phyloP scores from a whole-genome alignment of 768 basidiomycete genomes.

The Macrolepiota albuminosa region DNA sequence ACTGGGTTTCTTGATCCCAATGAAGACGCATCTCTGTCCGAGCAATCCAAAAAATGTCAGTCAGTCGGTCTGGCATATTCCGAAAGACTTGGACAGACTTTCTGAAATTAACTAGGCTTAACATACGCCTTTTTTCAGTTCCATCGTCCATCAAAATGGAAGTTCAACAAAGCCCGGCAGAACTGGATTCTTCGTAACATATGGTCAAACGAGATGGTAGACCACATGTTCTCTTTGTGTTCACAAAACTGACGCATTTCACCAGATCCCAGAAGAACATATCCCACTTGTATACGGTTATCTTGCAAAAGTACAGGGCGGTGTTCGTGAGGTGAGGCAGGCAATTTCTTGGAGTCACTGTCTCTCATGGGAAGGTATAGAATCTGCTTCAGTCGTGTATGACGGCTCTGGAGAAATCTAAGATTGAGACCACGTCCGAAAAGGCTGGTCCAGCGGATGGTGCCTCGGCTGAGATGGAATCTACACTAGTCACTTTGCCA shows the following conservation, averaged over 20 bases:
- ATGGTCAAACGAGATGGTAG: slow-evolving; percentile 46
- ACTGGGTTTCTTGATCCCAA: slow-evolving; percentile 41
- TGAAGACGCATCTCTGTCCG: slow-evolving; percentile 30
- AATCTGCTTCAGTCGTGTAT: slow-evolving; percentile 14
- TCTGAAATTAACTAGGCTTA: slow-evolving; percentile 27
- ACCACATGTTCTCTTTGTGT: slow-evolving; percentile 14
- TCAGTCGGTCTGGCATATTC: background rate
- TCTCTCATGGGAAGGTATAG: slow-evolving; percentile 6
- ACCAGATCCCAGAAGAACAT: slow-evolving; percentile 50
- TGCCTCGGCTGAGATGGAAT: background rate
- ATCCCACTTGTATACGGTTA: slow-evolving; percentile 41
- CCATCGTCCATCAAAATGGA: slow-evolving; percentile 49
- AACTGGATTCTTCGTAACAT: slow-evolving; percentile 70
- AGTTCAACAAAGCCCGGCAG: slow-evolving; percentile 70
- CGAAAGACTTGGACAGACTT: background rate
- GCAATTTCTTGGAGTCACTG: background rate
- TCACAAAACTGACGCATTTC: background rate
- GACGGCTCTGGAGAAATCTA: slow-evolving; percentile 4
- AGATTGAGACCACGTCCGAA: slow-evolving; percentile 1
- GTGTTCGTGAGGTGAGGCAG: slow-evolving; percentile 34
- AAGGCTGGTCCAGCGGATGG: background rate
- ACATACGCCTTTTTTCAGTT: slow-evolving; percentile 54
- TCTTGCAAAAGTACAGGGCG: slow-evolving; percentile 43
- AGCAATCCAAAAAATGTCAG: slow-evolving; percentile 39
- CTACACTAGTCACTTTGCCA: background rate